A percentile compares a stretch with the other conserved stretches of the same genome.
phyloP scores from a whole-genome alignment of 176 grass and related monocot species.

The Thalia dealbata region DNA sequence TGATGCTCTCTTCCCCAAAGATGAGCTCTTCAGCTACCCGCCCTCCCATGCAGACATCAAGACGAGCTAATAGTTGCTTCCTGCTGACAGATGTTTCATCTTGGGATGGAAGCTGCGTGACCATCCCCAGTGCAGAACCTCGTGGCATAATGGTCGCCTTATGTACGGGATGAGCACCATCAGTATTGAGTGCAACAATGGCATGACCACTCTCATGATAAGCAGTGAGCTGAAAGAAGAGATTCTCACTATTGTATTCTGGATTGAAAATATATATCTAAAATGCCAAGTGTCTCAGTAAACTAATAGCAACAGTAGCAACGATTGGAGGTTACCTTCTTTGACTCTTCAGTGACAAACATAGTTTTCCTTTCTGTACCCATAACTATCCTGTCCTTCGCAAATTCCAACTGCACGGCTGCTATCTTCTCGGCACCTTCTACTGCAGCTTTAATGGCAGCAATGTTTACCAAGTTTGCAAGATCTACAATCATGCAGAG shows the following conservation, averaged over 20 bases:
- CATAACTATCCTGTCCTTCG: constrained; percentile 97
- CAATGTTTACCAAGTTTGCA: constrained; percentile 95
- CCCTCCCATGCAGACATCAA: constrained; percentile 99
- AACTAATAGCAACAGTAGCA: background rate
- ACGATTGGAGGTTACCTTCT: constrained; percentile 38
- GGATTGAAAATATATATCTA: constrained; percentile 5
- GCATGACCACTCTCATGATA: constrained; percentile 99
- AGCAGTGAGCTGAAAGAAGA: constrained; percentile 60
- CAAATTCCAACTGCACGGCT: constrained; percentile 71
- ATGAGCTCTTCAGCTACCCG: constrained; percentile 95
- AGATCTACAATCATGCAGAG: constrained; percentile 40
- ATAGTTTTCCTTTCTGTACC: constrained; percentile 94
- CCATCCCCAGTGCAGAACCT: constrained; percentile 93
- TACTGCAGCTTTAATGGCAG: constrained; percentile 95
- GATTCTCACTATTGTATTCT: constrained; percentile 5
- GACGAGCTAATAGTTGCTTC: constrained; percentile 83
- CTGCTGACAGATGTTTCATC: constrained; percentile 98
- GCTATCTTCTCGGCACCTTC: constrained; percentile 79
- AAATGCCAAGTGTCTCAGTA: background rate
- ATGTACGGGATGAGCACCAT: constrained; percentile 82
- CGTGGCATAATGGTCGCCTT: constrained; percentile 96
- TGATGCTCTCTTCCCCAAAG: constrained; percentile 96
- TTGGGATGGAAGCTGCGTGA: constrained; percentile 90
- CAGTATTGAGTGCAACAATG: constrained; percentile 91
- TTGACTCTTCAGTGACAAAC: constrained; percentile 92